Conservation (phyloP, 768 basidiomycete species). For the Gloeopeniophorella convolvens region DNA sequence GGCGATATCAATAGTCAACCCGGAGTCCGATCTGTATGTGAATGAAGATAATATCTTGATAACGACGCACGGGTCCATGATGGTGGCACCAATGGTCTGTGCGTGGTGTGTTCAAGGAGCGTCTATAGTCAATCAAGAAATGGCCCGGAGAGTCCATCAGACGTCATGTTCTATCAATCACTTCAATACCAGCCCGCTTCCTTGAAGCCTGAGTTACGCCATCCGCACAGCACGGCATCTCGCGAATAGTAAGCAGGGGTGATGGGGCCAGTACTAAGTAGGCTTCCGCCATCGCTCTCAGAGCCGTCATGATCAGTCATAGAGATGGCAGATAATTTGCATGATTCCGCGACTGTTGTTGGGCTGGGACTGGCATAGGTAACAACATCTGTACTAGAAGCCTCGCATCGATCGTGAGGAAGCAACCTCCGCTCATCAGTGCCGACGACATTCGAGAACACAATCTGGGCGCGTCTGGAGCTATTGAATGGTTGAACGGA, state of each 20-base stretch:
- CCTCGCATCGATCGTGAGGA: too few species aligned
- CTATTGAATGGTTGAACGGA: too few species aligned
- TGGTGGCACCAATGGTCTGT: too few species aligned
- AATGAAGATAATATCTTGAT: conserved; percentile 6
- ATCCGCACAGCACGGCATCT: conserved; percentile 14
- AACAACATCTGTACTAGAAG: too few species aligned
- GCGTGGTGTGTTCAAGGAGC: too few species aligned
- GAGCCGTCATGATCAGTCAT: conserved; percentile 39
- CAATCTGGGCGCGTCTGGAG: too few species aligned
- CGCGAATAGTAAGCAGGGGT: conserved; percentile 26
- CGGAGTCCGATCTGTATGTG: conserved; percentile 10
- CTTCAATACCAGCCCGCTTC: conserved; percentile 16
- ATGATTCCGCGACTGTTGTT: too few species aligned
- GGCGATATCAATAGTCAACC: conserved; percentile 3
- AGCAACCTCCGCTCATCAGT: too few species aligned
- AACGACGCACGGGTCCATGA: not conserved
- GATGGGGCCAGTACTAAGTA: conserved; percentile 18
- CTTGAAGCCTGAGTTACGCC: not conserved
- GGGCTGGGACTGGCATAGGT: too few species aligned
- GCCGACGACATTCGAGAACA: too few species aligned
- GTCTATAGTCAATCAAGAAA: not conserved
- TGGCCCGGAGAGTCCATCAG: not conserved
- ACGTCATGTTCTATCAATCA: conserved; percentile 39
- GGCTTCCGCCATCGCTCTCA: conserved; percentile 22
- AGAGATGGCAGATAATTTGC: conserved; percentile 30